Evolutionary conservation across 495 filamentous ascomycete genomes (phyloP).

Genomic region (Xylaria telfairii): DNA sequence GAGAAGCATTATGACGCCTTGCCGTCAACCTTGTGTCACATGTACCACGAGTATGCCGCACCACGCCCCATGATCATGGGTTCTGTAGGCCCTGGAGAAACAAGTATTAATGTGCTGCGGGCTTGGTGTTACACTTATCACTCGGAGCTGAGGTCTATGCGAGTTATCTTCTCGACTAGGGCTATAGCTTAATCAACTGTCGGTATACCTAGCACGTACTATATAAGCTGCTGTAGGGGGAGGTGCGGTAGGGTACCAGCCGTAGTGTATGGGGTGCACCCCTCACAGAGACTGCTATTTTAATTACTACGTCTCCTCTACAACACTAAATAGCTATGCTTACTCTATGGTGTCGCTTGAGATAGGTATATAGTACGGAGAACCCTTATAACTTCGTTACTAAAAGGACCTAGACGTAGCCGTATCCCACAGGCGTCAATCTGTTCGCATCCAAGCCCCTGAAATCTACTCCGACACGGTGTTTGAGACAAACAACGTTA

Average conservation of each 20-base stretch:
- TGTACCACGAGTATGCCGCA: background rate
- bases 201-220: constrained; percentile 66
- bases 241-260: too few species aligned
- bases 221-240: constrained; percentile 78
- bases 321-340: too few species aligned
- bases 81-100: background rate
- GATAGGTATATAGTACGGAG: constrained; percentile 46
- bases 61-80: background rate
- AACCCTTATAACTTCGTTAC: constrained; percentile 16
- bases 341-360: too few species aligned
- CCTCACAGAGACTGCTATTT: too few species aligned
- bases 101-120: background rate
- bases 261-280: too few species aligned
- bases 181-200: constrained; percentile 70
- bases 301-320: too few species aligned
- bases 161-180: constrained; percentile 71
- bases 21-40: too few species aligned
- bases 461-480: too few species aligned
- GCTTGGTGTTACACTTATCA: background rate
- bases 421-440: constrained; percentile 65
- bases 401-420: constrained; percentile 58
- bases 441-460: constrained; percentile 22
- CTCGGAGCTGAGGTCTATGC: constrained; percentile 52
- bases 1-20: too few species aligned
- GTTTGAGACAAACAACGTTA: too few species aligned